Conservation (phyloP, 148 eudicot genomes). For the Selenicereus undatus region DNA sequence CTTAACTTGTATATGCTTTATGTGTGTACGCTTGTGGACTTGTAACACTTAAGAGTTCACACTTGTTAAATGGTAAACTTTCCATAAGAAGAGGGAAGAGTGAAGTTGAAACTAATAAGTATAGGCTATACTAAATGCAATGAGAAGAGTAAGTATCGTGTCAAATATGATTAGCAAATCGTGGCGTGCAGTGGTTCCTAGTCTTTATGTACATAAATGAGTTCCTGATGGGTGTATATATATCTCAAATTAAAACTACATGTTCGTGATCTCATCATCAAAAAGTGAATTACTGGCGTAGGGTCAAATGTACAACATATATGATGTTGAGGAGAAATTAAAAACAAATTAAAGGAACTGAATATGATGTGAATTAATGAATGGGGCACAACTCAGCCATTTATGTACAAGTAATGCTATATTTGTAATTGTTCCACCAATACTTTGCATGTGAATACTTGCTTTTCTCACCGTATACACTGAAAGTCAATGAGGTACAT, state of each 20-base stretch:
- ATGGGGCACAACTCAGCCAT: too few relatives aligned
- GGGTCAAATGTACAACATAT: not conserved
- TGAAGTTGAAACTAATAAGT: conserved; percentile 13
- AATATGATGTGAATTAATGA: too few relatives aligned
- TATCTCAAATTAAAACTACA: conserved; percentile 14
- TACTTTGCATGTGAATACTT: not conserved
- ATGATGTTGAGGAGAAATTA: too few relatives aligned
- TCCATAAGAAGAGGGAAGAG: conserved; percentile 13
- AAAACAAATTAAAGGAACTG: too few relatives aligned
- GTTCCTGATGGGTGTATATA: conserved; percentile 28
- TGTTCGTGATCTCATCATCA: not conserved
- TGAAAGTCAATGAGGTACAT: too few relatives aligned
- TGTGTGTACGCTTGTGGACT: conserved; percentile 11
- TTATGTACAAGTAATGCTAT: not conserved
- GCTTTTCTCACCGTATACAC: not conserved
- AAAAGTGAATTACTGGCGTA: conserved; percentile 7
- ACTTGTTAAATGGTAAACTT: conserved; percentile 15
- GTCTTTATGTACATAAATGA: conserved; percentile 14
- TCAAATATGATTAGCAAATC: conserved; percentile 17
- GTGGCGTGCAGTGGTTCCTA: conserved; percentile 17
- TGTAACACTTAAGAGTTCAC: conserved; percentile 3
- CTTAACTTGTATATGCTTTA: not conserved
- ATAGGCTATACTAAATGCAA: not conserved
- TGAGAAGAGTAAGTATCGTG: not conserved
- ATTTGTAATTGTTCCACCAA: not conserved